Evolutionary conservation across 2,329 filamentous ascomycete genomes (phyloP), one percentile per base, ranked within the genome.

Genomic region (Mycosphaerella sp.): DNA sequence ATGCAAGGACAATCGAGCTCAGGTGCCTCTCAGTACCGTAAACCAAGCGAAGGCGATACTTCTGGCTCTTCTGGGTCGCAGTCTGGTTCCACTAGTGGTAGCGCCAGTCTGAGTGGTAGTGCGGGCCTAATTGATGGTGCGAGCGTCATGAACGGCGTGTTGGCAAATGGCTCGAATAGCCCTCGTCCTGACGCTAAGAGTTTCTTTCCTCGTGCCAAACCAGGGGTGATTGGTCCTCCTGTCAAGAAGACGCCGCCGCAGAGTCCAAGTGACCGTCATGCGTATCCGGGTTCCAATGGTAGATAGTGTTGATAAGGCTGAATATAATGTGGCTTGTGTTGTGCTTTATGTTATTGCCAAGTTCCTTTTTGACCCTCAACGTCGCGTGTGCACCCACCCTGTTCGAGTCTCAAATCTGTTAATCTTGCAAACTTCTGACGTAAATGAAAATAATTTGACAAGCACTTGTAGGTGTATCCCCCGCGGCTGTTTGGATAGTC

Each of bases 111-210:
- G 32, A 56, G 50, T 36, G 56, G 53, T 35, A 55, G 45, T 13
- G 53, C 47, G 12, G 59, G 46, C 42, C 32, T 58, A 37, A 51
- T 56, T 32, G 62, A 58, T 43, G 62, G 59, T n/a, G 59, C 59
- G 42, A 41, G 45, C 37, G 41, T 48, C 37, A 12, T 48, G 37
- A 48, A 41, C 25, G 45, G 45, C 13, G 36, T 41, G 3, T 57
- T 44, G 41, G 51, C 56, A 18, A 60, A 62, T 53, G 64, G 62
- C 16, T 66, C 64, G 18, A 67, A 64, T 46, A 66, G 63, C 44
- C 65, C 65, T 35, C 57, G 63, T 17, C 64, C 65, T 32, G 63
- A 67, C 47, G 64, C 65, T 16, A 63, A 64, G 49, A 58, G 59
- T 40, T 66, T 66, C 53, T 49, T 65, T 27, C 64, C 65, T 28